Conservation (phyloP, 164 flowering plant genomes). For the Nymphaea thermarum region DNA sequence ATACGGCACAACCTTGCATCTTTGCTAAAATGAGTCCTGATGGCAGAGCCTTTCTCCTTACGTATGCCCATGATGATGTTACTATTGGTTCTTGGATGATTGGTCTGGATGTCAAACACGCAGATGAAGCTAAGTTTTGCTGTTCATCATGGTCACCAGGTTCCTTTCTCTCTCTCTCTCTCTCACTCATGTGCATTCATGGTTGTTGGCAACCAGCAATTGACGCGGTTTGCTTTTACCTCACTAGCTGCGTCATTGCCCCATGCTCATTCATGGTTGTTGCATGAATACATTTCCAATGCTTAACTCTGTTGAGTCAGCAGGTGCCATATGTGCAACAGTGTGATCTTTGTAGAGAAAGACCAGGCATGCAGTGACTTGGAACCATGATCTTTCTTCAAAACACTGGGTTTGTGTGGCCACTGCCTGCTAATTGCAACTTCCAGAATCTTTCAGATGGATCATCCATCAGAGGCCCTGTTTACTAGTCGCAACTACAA, state of each 20-base stretch:
- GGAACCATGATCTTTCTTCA: not conserved
- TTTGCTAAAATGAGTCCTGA: not conserved
- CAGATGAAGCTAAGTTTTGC: slow-evolving; percentile 78
- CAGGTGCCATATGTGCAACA: slow-evolving; percentile 47
- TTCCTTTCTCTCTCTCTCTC: slow-evolving; percentile 19
- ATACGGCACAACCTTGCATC: not conserved
- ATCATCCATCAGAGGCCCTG: not conserved
- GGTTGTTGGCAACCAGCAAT: not conserved
- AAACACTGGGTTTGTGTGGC: not conserved
- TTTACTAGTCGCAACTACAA: not conserved
- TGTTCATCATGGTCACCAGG: slow-evolving; percentile 93
- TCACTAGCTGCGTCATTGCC: not conserved
- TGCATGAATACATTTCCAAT: not conserved
- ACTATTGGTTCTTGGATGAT: slow-evolving; percentile 92
- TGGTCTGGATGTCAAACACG: slow-evolving; percentile 73
- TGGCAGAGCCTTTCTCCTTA: slow-evolving; percentile 59
- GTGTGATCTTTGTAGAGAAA: slow-evolving; percentile 15
- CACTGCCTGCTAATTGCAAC: not conserved
- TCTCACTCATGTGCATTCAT: slow-evolving; percentile 3
- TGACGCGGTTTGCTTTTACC: not conserved
- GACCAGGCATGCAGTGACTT: not conserved
- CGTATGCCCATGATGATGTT: slow-evolving; percentile 94
- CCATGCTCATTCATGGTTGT: not conserved
- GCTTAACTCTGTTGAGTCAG: slow-evolving; percentile 11
- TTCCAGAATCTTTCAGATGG: not conserved